phyloP scores from a whole-genome alignment of 2,329 filamentous ascomycete genomes.

The Aspergillus sp. region DNA sequence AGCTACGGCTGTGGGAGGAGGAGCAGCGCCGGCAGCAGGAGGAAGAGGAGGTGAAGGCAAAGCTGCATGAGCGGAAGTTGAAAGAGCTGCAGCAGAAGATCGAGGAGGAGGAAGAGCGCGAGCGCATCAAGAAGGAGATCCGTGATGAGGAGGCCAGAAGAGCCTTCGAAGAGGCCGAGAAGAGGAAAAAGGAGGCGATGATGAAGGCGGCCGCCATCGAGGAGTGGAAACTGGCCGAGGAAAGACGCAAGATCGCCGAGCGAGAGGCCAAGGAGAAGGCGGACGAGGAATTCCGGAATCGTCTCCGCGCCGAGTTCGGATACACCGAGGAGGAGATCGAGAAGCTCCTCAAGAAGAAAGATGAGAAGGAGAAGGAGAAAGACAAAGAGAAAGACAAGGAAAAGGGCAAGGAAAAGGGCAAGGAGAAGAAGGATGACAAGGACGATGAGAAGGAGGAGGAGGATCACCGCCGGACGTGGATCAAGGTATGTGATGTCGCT shows the following conservation, averaged over 20 bases:
- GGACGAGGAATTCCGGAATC: conserved; percentile 34
- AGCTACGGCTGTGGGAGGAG: conserved; percentile 13
- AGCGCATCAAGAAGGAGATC: conserved; percentile 35
- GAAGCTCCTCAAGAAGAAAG: conserved; percentile 38
- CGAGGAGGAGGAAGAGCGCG: conserved; percentile 47
- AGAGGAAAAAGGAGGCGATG: conserved; percentile 26
- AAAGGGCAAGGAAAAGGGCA: conserved; percentile 32
- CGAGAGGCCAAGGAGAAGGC: conserved; percentile 32
- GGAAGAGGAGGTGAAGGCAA: conserved; percentile 30
- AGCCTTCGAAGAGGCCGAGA: conserved; percentile 33
- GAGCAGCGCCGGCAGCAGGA: conserved; percentile 26
- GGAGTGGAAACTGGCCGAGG: conserved; percentile 35
- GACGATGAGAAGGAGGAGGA: conserved; percentile 33
- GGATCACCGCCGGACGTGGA: conserved; percentile 36
- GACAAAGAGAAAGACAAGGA: conserved; percentile 33
- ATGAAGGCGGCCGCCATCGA: conserved; percentile 42
- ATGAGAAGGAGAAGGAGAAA: conserved; percentile 25
- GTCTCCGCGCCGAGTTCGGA: conserved; percentile 38
- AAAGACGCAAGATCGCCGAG: conserved; percentile 24
- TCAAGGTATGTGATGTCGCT: conserved; percentile 36
- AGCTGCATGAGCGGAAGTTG: conserved; percentile 28
- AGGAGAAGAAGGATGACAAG: conserved; percentile 36
- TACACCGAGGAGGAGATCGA: conserved; percentile 44
- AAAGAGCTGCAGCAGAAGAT: conserved; percentile 31
- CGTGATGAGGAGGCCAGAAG: conserved; percentile 45